Evolutionary conservation across 192 early-diverging fungal genomes (phyloP).

Genomic region (Coemansia sp.): DNA sequence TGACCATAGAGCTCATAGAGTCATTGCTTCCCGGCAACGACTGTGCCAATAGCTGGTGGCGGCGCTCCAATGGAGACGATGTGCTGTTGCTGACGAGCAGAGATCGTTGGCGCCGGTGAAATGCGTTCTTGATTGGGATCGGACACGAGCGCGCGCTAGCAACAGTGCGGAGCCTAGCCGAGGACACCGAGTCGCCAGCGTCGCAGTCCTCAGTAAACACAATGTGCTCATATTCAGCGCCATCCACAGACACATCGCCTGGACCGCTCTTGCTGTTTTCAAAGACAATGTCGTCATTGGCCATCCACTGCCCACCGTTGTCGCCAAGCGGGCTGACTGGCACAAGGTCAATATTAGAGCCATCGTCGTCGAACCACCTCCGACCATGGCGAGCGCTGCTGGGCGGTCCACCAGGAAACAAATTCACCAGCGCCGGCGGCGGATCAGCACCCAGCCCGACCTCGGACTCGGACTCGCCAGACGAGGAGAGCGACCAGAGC

Average conservation of each 20-base stretch:
- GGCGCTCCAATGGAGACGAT: neutral
- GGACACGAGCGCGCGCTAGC: neutral
- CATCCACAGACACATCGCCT: neutral
- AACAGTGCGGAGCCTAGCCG: neutral
- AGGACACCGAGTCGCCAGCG: neutral
- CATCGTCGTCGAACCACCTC: slow-evolving; percentile 26
- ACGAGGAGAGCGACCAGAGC: neutral
- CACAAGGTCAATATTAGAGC: neutral
- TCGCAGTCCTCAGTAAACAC: slow-evolving; percentile 1
- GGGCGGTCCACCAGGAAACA: neutral
- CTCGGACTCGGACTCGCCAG: neutral
- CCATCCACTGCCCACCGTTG: slow-evolving; percentile 20
- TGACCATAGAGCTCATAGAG: slow-evolving; percentile 6
- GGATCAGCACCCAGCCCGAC: neutral
- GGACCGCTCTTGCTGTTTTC: slow-evolving; percentile 10
- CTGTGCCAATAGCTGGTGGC: slow-evolving; percentile 2
- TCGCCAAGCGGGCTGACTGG: slow-evolving; percentile 3
- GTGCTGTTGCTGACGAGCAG: neutral
- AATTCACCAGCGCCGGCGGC: neutral
- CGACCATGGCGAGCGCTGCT: neutral
- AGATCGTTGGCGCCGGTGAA: slow-evolving; percentile 26
- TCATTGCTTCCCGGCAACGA: slow-evolving; percentile 20
- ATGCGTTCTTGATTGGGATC: neutral
- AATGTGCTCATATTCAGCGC: neutral
- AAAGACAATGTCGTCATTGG: slow-evolving; percentile 22